Base-by-base conservation (phyloP, 78 protist species). In the Isochrysis galbana region DNA sequence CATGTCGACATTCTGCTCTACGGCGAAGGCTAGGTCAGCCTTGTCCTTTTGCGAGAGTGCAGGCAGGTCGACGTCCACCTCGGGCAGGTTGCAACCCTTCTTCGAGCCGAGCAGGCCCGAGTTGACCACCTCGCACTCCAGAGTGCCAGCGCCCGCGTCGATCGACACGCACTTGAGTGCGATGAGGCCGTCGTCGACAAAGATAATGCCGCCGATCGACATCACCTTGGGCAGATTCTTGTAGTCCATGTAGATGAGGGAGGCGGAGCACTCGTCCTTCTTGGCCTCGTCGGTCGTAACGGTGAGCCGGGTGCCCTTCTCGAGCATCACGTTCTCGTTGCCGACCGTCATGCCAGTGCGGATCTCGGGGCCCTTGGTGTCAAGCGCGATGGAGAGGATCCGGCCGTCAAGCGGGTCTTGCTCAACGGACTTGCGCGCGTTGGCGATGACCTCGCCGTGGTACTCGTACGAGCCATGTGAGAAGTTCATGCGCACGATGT, bases 391-490 rank as follows among this genome's bases (percentile, higher is more conserved):
- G 67, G 95, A 92, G 21, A 78, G 19, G 7, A 39, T 44, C 34
- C 86, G 86, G n/a, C 86, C 86, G n/a, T 41, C 32, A 25, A 80
- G 88, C 55, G 88, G 55, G 29, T 1, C 0, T 70, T 89, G 72
- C 46, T 74, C 77, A 38, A 94, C 77, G 14, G 96, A 96, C 93
- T 92, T 47, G 84, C 98, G 93, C 70, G 94, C 94, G 74, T 96
- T 96, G 89, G 42, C 95, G 91, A 97, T 94, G 36, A 97, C 96
- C 82, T 91, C 84, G 47, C 84, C 94, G 91, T 97, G 98, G 94
- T 95, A 97, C 95, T 97, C 98, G 82, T 97, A 97, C 44, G 96
- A 90, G 54, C 98, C 98, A 92, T 97, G 98, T n/a, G 98, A 97
- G 74, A 97, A 97, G 93, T 97, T 97, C 46, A 95, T 86, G 61